Conservation (phyloP, 805 yeast genomes). For the Vanderwaltozyma verrucispora region DNA sequence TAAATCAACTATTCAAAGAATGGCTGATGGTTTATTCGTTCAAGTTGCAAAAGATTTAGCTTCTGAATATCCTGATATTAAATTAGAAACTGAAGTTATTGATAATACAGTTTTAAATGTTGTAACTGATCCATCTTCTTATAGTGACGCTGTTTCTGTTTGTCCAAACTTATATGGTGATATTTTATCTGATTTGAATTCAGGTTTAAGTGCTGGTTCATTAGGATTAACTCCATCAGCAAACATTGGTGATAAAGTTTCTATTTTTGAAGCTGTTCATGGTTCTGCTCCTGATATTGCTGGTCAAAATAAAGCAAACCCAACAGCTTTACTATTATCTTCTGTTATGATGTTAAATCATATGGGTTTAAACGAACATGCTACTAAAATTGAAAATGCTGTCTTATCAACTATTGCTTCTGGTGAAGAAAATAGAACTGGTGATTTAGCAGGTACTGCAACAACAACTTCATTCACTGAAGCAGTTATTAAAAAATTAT, state of each 20-base stretch:
- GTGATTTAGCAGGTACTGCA: conserved; percentile 84
- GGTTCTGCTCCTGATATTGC: conserved; percentile 99
- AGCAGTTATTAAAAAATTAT: conserved; percentile 60
- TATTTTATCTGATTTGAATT: conserved; percentile 93
- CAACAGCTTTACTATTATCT: conserved; percentile 91
- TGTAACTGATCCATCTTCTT: conserved; percentile 77
- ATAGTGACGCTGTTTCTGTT: conserved; percentile 80
- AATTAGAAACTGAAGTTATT: conserved; percentile 74
- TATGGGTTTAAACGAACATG: conserved; percentile 79
- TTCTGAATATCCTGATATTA: conserved; percentile 85
- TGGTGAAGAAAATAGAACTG: conserved; percentile 92
- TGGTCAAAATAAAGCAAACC: conserved; percentile 97
- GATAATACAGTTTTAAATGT: conserved; percentile 91
- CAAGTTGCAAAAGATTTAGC: conserved; percentile 83
- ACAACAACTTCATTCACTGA: conserved; percentile 83
- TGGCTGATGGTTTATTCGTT: conserved; percentile 95
- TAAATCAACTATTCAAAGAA: conserved; percentile 97
- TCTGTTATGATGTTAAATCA: conserved; percentile 99
- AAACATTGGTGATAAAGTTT: conserved; percentile 97
- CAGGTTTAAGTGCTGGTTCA: conserved; percentile 93
- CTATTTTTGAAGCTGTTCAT: conserved; percentile 98
- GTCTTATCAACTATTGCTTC: conserved; percentile 84
- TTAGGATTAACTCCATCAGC: conserved; percentile 98
- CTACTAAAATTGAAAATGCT: conserved; percentile 80
- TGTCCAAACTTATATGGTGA: conserved; percentile 99